Conservation (phyloP, 2,329 filamentous ascomycete genomes). For the Mollisiaceae sp. region DNA sequence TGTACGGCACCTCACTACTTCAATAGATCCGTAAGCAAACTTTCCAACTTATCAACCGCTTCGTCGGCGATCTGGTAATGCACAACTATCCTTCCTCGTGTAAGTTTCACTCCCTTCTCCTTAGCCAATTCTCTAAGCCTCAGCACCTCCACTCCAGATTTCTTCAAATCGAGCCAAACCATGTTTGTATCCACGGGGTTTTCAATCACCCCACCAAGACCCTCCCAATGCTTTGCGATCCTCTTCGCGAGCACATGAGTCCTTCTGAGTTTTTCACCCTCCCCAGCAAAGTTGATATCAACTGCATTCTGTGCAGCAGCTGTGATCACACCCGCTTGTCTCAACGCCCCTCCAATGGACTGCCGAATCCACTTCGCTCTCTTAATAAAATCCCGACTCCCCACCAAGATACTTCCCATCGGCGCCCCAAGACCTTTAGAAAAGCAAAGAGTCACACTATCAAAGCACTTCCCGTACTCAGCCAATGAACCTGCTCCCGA, state of each 20-base stretch:
- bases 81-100: slow-evolving; percentile 64
- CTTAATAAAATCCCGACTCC: slow-evolving; percentile 57
- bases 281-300: slow-evolving; percentile 74
- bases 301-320: slow-evolving; percentile 77
- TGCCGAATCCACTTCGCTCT: slow-evolving; percentile 77
- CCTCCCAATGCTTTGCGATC: slow-evolving; percentile 64
- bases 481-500: slow-evolving; percentile 68
- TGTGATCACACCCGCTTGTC: slow-evolving; percentile 77
- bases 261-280: slow-evolving; percentile 63
- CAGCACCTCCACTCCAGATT: slow-evolving; percentile 54
- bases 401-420: slow-evolving; percentile 75
- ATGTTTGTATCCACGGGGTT: slow-evolving; percentile 73
- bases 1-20: background rate
- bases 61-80: slow-evolving; percentile 71
- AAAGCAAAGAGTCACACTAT: slow-evolving; percentile 78
- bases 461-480: slow-evolving; percentile 71
- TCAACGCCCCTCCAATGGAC: slow-evolving; percentile 75
- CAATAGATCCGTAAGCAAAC: background rate
- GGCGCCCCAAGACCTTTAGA: slow-evolving; percentile 83
- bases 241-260: slow-evolving; percentile 66
- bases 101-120: slow-evolving; percentile 60
- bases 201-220: slow-evolving; percentile 64
- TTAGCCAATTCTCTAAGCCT: slow-evolving; percentile 59
- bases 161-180: slow-evolving; percentile 71
- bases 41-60: slow-evolving; percentile 47